phyloP scores from a whole-genome alignment of 768 basidiomycete genomes.

The Clathrus columnatus region DNA sequence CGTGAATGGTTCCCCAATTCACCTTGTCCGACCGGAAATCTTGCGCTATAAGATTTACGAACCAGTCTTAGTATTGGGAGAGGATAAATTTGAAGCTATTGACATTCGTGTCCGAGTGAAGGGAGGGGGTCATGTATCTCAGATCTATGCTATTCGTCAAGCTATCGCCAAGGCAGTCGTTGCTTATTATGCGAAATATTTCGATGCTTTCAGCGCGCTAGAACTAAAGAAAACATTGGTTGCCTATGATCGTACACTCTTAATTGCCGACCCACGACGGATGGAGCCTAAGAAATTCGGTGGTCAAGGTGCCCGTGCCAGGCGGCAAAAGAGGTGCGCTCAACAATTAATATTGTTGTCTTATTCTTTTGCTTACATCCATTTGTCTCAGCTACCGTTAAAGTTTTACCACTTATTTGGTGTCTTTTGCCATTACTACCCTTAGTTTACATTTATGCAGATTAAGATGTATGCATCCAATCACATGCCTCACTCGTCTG shows the following conservation, averaged over 20 bases:
- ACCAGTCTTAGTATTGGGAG: conserved; percentile 87
- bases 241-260: conserved; percentile 83
- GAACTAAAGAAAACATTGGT: conserved; percentile 98
- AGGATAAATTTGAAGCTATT: conserved; percentile 76
- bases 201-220: conserved; percentile 94
- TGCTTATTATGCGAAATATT: conserved; percentile 97
- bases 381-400: conserved; percentile 63
- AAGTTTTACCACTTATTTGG: conserved; percentile 29
- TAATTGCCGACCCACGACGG: conserved; percentile 92
- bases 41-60: conserved; percentile 98
- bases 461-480: neutral
- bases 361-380: conserved; percentile 7
- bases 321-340: conserved; percentile 90
- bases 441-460: neutral
- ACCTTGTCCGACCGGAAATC: conserved; percentile 90
- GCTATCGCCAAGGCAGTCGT: conserved; percentile 97
- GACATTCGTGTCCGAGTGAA: conserved; percentile 98
- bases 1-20: conserved; percentile 94
- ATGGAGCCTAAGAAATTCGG: conserved; percentile 99
- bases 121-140: conserved; percentile 98
- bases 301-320: conserved; percentile 95
- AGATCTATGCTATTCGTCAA: conserved; percentile 98
- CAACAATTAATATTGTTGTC: neutral
- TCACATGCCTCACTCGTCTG: too few species aligned
- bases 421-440: conserved; percentile 21